Base-by-base conservation (phyloP, 805 yeast genomes). In the Clavispora carvajalis region DNA sequence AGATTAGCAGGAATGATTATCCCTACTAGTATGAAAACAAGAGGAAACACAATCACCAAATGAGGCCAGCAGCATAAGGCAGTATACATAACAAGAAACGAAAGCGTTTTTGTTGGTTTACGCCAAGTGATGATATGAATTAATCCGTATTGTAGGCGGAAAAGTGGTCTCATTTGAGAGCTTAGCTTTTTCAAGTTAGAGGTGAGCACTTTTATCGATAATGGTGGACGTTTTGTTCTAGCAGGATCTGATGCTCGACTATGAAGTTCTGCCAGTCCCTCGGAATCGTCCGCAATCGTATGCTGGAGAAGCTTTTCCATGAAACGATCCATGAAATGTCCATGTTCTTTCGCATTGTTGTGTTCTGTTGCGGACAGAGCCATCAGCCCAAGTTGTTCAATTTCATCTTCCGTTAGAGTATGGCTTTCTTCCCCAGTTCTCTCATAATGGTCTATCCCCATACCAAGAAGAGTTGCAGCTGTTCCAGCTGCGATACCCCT, bases 121-220 rank as follows among this genome's bases (percentile, higher is more conserved):
- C 79, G 76, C 97, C 97, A 90, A 4, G 85, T 75, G 18, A 86
- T 43, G 1, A 85, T 55, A 37, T 78, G 75, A 6, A 80, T 67
- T 1, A 82, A 31, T 2, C 79, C 77, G 48, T 81, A 82, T 51
- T 85, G 91, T 2, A 80, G 41, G 31, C 65, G 72, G 49, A 85
- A 82, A 8, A 84, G 52, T 0, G 67, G 62, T 22, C 81, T 77
- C 69, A 81, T 68, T 40, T 77, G 73, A 9, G 70, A 52, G 38
- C 82, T 78, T 49, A 84, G 58, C 28, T 69, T 67, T 45, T 77
- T 73, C 54, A 85, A 65, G 58, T 85, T 85, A 13, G 71, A 63
- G 1, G 77, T 69, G 37, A 86, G 61, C 4, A 69, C 59, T 4
- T 80, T 57, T 0, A 85, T 65, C 5, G 91, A 82, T 7, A 85